These are phyloP conservation scores for Neurospora sp. DNA, from an alignment of 2,329 filamentous ascomycete species.

Conservation along the genomic window DNA sequence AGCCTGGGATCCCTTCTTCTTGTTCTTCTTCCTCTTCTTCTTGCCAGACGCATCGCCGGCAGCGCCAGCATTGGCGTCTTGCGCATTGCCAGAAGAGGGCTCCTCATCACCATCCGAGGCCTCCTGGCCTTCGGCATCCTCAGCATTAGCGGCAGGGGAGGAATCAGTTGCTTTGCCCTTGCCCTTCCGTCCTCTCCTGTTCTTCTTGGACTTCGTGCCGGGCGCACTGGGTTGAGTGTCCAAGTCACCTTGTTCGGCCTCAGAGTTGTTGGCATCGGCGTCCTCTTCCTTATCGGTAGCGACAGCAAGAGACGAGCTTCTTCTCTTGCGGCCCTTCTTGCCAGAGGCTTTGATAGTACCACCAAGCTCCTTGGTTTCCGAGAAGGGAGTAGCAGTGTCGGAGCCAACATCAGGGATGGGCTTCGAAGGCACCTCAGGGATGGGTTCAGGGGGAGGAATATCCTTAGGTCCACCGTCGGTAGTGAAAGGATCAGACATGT, in stretches of 20 bases:
- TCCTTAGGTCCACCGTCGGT: neutral
- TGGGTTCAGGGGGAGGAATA: neutral
- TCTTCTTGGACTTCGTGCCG: constrained; percentile 18
- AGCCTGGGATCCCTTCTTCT: constrained; percentile 17
- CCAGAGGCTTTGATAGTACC: neutral
- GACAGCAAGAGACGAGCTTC: neutral
- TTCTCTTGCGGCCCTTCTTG: neutral
- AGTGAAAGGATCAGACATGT: neutral
- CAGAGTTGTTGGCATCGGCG: neutral
- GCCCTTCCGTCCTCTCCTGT: constrained; percentile 23
- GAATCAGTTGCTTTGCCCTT: constrained; percentile 5
- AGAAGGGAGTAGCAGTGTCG: neutral
- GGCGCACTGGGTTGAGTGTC: neutral
- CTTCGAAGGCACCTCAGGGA: constrained; percentile 2
- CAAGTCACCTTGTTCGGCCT: neutral
- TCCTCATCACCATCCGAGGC: constrained; percentile 1
- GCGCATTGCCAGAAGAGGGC: constrained; percentile 7
- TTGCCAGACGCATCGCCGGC: neutral
- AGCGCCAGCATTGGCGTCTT: neutral
- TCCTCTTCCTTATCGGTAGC: neutral
- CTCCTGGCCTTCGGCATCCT: neutral
- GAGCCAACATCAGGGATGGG: constrained; percentile 15
- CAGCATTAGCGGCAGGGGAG: neutral
- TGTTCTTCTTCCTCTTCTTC: constrained; percentile 26
- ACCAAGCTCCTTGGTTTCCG: neutral